phyloP scores from a whole-genome alignment of 257 asterid species.

The Buddleja alternifolia region DNA sequence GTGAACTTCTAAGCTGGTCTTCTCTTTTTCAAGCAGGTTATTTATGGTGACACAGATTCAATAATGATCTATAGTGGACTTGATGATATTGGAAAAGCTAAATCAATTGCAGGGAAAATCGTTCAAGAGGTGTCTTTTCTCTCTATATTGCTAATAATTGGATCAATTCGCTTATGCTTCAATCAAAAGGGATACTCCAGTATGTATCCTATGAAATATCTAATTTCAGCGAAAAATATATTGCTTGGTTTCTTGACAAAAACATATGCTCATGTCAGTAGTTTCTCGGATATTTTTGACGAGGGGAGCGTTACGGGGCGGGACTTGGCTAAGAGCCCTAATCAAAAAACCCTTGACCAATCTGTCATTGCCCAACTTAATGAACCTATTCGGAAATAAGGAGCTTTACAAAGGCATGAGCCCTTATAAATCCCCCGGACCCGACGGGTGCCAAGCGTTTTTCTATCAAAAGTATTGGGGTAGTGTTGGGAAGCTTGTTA shows the following conservation, averaged over 20 bases:
- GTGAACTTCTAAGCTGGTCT: slow-evolving; percentile 24
- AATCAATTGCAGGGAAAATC: slow-evolving; percentile 78
- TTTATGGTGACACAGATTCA: slow-evolving; percentile 98
- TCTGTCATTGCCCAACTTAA: too few species aligned
- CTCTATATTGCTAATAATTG: slow-evolving; percentile 13
- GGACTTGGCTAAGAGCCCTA: too few species aligned
- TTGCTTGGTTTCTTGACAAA: slow-evolving; percentile 20
- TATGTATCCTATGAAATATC: slow-evolving; percentile 9
- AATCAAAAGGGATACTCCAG: slow-evolving; percentile 3
- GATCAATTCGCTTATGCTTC: slow-evolving; percentile 17
- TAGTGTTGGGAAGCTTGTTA: too few species aligned
- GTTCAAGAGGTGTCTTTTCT: slow-evolving; percentile 75
- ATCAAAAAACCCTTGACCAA: too few species aligned
- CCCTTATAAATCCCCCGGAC: too few species aligned
- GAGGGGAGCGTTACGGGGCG: too few species aligned
- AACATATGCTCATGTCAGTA: too few species aligned
- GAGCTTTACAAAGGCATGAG: too few species aligned
- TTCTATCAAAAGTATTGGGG: too few species aligned
- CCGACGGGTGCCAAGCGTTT: too few species aligned
- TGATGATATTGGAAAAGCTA: slow-evolving; percentile 89
- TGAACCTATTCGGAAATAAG: too few species aligned
- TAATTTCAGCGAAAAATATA: slow-evolving; percentile 3
- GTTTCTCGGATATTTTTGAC: too few species aligned
- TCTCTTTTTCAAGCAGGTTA: slow-evolving; percentile 62
- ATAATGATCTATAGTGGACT: slow-evolving; percentile 95